phyloP scores from a whole-genome alignment of 148 eudicot species.

The Chenopodium album region DNA sequence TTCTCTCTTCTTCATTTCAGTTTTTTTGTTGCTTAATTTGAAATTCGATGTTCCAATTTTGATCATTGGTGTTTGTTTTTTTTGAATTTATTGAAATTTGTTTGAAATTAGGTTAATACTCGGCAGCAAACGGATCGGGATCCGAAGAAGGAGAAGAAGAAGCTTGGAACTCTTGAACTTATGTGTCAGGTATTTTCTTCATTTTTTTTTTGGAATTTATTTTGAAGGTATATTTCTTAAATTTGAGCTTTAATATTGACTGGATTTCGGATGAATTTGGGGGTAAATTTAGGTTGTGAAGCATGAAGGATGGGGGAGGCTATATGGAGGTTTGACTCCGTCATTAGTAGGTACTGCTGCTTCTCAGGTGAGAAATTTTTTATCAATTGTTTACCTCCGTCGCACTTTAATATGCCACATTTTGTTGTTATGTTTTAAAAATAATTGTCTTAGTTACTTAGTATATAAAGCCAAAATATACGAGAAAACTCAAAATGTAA shows the following conservation, averaged over 20 bases:
- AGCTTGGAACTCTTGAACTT: conserved; percentile 58
- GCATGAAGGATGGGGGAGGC: conserved; percentile 85
- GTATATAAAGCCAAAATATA: no score
- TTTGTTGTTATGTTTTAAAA: background rate
- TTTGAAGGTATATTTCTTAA: background rate
- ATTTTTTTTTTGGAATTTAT: background rate
- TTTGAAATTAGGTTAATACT: conserved; percentile 65
- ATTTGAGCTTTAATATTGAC: background rate
- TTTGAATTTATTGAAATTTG: no score
- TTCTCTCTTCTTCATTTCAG: background rate
- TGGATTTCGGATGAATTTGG: background rate
- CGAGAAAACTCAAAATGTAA: no score
- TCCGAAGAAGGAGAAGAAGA: conserved; percentile 53
- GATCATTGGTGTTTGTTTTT: no score
- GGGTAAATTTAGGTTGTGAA: conserved; percentile 67
- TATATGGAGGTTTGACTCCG: conserved; percentile 86
- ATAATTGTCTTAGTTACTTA: no score
- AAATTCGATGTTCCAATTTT: background rate
- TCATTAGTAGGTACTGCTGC: conserved; percentile 91
- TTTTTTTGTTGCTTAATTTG: background rate
- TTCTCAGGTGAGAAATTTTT: conserved; percentile 62
- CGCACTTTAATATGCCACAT: background rate
- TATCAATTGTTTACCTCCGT: background rate
- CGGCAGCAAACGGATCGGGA: conserved; percentile 95
- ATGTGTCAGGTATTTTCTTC: conserved; percentile 58